phyloP scores from a whole-genome alignment of 257 asterid species.

The Fraxinus anomala region DNA sequence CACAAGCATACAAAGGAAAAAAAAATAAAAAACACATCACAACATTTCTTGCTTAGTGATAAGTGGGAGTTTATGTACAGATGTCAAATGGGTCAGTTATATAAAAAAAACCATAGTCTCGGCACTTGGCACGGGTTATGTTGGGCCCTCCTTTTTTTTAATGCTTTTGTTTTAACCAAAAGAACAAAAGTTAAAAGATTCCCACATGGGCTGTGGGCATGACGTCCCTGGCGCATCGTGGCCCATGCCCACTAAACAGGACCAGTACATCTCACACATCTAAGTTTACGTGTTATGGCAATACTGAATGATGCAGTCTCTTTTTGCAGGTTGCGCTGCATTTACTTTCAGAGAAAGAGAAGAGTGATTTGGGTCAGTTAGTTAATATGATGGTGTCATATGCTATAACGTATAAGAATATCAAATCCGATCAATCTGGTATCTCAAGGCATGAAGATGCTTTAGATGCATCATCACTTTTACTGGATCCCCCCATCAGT shows the following conservation, averaged over 20 bases:
- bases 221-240: not conserved
- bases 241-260: not conserved
- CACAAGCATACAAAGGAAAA: too few relatives aligned
- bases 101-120: too few relatives aligned
- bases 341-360: conserved; percentile 81
- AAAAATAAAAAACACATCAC: too few relatives aligned
- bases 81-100: not conserved
- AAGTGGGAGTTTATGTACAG: not conserved
- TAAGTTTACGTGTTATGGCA: conserved; percentile 18
- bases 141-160: not conserved
- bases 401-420: conserved; percentile 73
- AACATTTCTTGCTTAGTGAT: not conserved
- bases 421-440: conserved; percentile 54
- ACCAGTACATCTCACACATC: not conserved
- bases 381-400: conserved; percentile 85
- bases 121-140: not conserved
- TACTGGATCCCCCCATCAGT: conserved; percentile 78
- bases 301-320: conserved; percentile 33
- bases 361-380: conserved; percentile 54
- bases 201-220: not conserved
- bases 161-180: not conserved
- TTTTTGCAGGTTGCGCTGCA: conserved; percentile 74
- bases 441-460: conserved; percentile 53
- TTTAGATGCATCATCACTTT: conserved; percentile 55
- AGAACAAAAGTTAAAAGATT: not conserved